A percentile compares a stretch with the other conserved stretches of the same genome.
Evolutionary conservation across 2,329 filamentous ascomycete species (phyloP).

Genomic region (Clarireedia paspali): DNA sequence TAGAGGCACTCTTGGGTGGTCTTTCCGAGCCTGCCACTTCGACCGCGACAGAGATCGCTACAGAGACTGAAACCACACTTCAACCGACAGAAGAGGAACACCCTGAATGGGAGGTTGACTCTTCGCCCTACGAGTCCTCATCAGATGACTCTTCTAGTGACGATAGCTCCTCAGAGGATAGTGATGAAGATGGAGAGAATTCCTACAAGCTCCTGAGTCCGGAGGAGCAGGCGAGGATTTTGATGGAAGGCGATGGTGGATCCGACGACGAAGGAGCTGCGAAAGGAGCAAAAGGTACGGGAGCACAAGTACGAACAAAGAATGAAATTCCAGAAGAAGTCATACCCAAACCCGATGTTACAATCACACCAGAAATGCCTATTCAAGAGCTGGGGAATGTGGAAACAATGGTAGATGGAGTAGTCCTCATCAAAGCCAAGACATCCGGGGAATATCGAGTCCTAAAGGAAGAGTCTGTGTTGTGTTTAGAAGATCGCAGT

Average conservation of each 20-base stretch:
- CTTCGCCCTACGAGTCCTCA: constrained; percentile 66
- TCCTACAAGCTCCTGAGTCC: constrained; percentile 68
- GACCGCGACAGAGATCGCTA: neutral
- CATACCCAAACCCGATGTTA: constrained; percentile 68
- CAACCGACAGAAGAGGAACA: constrained; percentile 32
- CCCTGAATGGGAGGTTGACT: constrained; percentile 81
- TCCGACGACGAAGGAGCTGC: constrained; percentile 66
- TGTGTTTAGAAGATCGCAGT: constrained; percentile 68
- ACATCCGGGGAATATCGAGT: constrained; percentile 77
- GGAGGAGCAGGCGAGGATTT: constrained; percentile 73
- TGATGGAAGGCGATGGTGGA: constrained; percentile 76
- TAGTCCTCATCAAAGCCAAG: constrained; percentile 70
- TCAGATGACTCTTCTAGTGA: constrained; percentile 48
- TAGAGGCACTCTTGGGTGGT: constrained; percentile 25
- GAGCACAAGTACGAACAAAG: constrained; percentile 61
- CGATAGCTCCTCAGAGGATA: constrained; percentile 45
- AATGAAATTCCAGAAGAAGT: constrained; percentile 66
- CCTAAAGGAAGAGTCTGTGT: constrained; percentile 73
- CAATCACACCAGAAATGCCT: constrained; percentile 68
- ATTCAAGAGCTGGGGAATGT: constrained; percentile 70
- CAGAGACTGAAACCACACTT: neutral
- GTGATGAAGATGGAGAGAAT: constrained; percentile 45
- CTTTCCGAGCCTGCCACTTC: constrained; percentile 12
- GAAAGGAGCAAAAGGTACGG: constrained; percentile 34
- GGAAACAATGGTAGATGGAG: constrained; percentile 70